Conservation (phyloP, 176 grass and related monocot genomes). For the Zizania latifolia region DNA sequence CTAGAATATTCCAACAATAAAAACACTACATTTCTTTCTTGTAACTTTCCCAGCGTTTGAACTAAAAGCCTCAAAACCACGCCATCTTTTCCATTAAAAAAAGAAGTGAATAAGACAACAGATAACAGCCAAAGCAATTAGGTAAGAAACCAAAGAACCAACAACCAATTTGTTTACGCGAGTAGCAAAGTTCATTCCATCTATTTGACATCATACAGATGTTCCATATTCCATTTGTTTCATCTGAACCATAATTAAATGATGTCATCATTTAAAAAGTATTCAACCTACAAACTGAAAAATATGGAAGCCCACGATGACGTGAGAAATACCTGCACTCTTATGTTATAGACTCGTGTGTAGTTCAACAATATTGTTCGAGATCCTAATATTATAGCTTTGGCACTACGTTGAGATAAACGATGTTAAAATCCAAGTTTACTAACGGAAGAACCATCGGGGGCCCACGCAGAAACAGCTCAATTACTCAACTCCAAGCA, state of each 20-base stretch:
- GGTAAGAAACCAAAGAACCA: neutral
- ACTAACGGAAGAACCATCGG: neutral
- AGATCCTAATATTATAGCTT: neutral
- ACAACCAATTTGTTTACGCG: constrained; percentile 14
- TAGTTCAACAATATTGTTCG: neutral
- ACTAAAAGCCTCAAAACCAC: neutral
- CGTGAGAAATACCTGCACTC: neutral
- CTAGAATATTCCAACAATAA: constrained; percentile 23
- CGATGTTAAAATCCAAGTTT: neutral
- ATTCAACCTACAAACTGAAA: neutral
- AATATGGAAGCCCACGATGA: neutral
- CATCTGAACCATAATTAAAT: neutral
- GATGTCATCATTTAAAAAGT: neutral
- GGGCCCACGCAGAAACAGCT: constrained; percentile 7
- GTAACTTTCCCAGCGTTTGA: neutral
- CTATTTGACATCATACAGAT: constrained; percentile 1
- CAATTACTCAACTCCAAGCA: neutral
- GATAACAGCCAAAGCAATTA: neutral
- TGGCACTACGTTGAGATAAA: neutral
- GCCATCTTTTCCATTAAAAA: neutral
- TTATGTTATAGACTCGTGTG: neutral
- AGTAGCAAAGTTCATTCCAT: neutral
- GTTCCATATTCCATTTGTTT: constrained; percentile 13
- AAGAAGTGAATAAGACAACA: neutral
- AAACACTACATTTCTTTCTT: neutral